phyloP scores from a whole-genome alignment of 805 yeast species.

The Candida gorgasii region DNA sequence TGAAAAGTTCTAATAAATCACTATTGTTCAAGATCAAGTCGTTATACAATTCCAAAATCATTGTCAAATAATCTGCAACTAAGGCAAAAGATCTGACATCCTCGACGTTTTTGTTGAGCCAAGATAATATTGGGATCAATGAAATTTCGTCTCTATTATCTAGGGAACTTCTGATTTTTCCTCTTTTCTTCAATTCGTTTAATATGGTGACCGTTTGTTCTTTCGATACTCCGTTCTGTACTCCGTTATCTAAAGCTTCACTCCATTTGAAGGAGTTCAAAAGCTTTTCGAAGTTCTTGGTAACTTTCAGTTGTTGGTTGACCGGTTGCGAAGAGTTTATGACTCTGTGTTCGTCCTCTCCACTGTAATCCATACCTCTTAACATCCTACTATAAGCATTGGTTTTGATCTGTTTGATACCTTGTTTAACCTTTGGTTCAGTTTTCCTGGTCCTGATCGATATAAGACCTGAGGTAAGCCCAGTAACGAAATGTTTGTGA shows the following conservation, averaged over 20 bases:
- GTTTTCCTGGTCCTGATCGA: constrained; percentile 86
- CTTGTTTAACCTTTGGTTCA: constrained; percentile 55
- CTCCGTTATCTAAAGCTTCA: constrained; percentile 88
- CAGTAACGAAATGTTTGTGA: constrained; percentile 83
- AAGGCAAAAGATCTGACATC: constrained; percentile 71
- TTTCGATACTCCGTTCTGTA: constrained; percentile 72
- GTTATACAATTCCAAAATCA: constrained; percentile 74
- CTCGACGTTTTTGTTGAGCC: constrained; percentile 76
- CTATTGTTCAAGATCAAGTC: constrained; percentile 71
- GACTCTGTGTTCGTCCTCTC: constrained; percentile 79
- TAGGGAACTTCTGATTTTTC: constrained; percentile 82
- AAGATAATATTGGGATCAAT: constrained; percentile 80
- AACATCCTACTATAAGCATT: constrained; percentile 77
- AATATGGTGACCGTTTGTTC: constrained; percentile 82
- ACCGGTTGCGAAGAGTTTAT: constrained; percentile 55
- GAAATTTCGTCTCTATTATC: constrained; percentile 82
- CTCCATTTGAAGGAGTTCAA: constrained; percentile 88
- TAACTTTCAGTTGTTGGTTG: constrained; percentile 49
- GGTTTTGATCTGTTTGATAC: constrained; percentile 50
- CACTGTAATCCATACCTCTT: constrained; percentile 88
- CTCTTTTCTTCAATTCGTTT: constrained; percentile 83
- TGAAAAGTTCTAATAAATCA: constrained; percentile 71
- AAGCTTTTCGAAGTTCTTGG: constrained; percentile 79
- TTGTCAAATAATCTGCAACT: constrained; percentile 67
- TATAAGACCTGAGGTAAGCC: constrained; percentile 84